Evolutionary conservation across 257 asterid genomes (phyloP).

Genomic region (Nicotiana sylvestris): DNA sequence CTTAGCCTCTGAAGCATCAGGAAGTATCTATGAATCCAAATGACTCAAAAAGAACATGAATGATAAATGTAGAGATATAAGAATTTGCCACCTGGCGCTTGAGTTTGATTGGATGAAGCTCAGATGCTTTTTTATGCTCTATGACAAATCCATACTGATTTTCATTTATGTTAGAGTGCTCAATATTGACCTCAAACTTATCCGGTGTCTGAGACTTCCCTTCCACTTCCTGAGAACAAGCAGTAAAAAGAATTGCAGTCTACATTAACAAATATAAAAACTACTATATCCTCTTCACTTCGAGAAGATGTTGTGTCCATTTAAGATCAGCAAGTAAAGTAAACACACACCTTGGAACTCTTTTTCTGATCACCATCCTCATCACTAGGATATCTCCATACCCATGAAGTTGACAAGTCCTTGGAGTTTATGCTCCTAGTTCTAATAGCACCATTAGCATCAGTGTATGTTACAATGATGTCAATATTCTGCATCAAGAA

Average conservation of each 20-base stretch:
- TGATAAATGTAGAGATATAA: slow-evolving; percentile 12
- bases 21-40: neutral
- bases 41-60: neutral
- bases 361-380: slow-evolving; percentile 34
- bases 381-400: slow-evolving; percentile 68
- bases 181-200: slow-evolving; percentile 24
- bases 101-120: slow-evolving; percentile 68
- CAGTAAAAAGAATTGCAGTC: neutral
- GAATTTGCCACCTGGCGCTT: slow-evolving; percentile 62
- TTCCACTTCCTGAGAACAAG: slow-evolving; percentile 38
- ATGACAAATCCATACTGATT: slow-evolving; percentile 29
- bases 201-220: slow-evolving; percentile 28
- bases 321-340: slow-evolving; percentile 14
- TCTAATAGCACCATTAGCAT: slow-evolving; percentile 69
- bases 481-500: slow-evolving; percentile 69
- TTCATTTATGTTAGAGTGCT: slow-evolving; percentile 25
- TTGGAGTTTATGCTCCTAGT: slow-evolving; percentile 58
- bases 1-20: slow-evolving; percentile 55
- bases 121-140: slow-evolving; percentile 26
- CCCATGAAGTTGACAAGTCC: slow-evolving; percentile 86
- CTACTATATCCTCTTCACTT: neutral
- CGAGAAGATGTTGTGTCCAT: neutral
- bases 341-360: slow-evolving; percentile 36
- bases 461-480: slow-evolving; percentile 71
- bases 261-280: neutral